Base-by-base conservation (phyloP, 257 asterid species). In the Gentiana macrophylla region DNA sequence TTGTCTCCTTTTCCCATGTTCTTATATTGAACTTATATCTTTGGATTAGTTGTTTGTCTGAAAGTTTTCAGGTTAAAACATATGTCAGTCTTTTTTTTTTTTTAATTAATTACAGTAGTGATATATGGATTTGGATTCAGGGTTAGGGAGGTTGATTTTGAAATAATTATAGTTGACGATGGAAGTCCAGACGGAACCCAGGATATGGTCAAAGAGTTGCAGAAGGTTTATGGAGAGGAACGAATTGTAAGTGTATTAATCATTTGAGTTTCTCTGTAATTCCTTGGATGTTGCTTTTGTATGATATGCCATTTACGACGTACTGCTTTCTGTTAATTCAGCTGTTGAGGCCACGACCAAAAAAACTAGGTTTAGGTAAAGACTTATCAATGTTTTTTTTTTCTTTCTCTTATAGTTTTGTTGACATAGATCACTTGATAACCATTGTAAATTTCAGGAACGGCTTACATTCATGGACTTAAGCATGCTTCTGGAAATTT, bases 111-210 rank as follows among this genome's bases (percentile, higher is more conserved):
- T 37, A 36, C 9, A 41, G 9, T 41, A 2, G 6, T 41, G 46
- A 41, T 41, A 41, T 41, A 41, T 41, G 8, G 46, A 41, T 41
- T 41, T 41, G 46, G 8, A 41, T 41, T 1, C 61, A 67, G 70
- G 67, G 51, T 69, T 75, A 92, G 98, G 80, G 80, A 76, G 75
- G 78, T 79, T 52, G 67, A 92, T 72, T 91, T 92, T 70, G 98
- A 92, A 77, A 75, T 92, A 62, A 85, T 92, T 54, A 80, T 92
- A 24, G 98, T 92, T 68, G 98, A 91, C 75, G 98, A 91, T 68
- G 98, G 98, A 73, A 87, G 97, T 75, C 97, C 98, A 37, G 98
- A 92, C 55, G 98, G 98, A 66, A 92, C 98, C 58, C 98, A 87
- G 68, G 97, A 92, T 53, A 80, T 87, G 62, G 88, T 92, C 58